Conservation (phyloP, 2,329 filamentous ascomycete genomes). For the Thelonectria discophora region DNA sequence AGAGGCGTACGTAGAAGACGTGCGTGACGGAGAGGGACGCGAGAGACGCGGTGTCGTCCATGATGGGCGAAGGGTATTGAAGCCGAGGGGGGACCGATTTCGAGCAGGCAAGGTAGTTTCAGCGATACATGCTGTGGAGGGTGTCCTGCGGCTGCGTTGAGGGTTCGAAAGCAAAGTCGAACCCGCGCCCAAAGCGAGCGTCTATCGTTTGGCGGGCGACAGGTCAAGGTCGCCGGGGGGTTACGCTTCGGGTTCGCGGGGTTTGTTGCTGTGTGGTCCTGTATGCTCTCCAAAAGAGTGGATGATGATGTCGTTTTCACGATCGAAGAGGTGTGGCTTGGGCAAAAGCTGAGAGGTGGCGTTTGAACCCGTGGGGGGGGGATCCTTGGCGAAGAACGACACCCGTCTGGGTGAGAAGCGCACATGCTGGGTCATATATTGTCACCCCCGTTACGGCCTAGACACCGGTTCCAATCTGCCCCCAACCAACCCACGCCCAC, state of each 20-base stretch:
- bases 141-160: not conserved
- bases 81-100: not conserved
- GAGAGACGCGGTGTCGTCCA: slow-evolving; percentile 62
- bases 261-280: too few species aligned
- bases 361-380: not conserved
- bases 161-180: not conserved
- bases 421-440: too few species aligned
- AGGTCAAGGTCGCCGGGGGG: not conserved
- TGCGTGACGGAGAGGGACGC: slow-evolving; percentile 94
- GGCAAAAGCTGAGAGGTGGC: not conserved
- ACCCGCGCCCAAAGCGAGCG: slow-evolving; percentile 12
- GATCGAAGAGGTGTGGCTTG: not conserved
- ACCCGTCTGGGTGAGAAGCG: too few species aligned
- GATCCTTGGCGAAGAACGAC: not conserved
- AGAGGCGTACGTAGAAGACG: slow-evolving; percentile 84
- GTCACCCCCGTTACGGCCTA: not conserved
- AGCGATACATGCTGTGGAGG: slow-evolving; percentile 20
- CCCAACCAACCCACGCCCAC: not conserved
- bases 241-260: too few species aligned
- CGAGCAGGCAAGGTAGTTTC: not conserved
- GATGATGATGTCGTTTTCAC: not conserved
- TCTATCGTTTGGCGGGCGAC: slow-evolving; percentile 7
- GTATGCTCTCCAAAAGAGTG: too few species aligned
- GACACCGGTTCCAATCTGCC: slow-evolving; percentile 5
- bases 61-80: slow-evolving; percentile 27